Conservation (phyloP, 345 rosid genomes). For the Camelina hispida region DNA sequence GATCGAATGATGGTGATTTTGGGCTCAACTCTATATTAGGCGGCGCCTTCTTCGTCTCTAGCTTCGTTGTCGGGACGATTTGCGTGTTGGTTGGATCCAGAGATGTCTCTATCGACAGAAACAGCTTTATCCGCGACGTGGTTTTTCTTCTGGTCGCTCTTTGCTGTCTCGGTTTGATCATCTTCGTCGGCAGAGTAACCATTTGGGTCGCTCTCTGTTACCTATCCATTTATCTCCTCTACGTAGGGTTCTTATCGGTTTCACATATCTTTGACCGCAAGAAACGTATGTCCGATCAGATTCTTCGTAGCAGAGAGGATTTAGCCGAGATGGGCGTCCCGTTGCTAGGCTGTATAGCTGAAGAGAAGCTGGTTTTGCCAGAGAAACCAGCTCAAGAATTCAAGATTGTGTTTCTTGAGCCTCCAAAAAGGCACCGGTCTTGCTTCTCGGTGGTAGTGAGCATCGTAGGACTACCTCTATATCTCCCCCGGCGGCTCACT, state of each 20-base stretch:
- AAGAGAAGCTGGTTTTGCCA: constrained; percentile 39
- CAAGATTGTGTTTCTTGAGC: constrained; percentile 27
- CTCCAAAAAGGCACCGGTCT: constrained; percentile 16
- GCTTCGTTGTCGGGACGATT: constrained; percentile 80
- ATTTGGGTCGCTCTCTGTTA: constrained; percentile 72
- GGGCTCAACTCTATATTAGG: constrained; percentile 79
- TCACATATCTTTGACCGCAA: constrained; percentile 44
- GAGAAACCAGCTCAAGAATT: constrained; percentile 43
- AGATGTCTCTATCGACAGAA: constrained; percentile 50
- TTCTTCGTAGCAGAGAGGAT: constrained; percentile 40
- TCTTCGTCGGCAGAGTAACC: constrained; percentile 57
- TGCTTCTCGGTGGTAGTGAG: constrained; percentile 41
- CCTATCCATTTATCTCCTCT: constrained; percentile 56
- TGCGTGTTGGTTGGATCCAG: constrained; percentile 52
- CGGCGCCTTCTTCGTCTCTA: constrained; percentile 75
- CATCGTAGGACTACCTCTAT: constrained; percentile 69
- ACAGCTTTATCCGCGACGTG: constrained; percentile 73
- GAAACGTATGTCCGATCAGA: constrained; percentile 37
- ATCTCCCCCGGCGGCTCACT: constrained; percentile 79
- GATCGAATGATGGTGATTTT: constrained; percentile 56
- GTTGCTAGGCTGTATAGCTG: constrained; percentile 37
- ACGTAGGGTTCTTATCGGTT: constrained; percentile 64
- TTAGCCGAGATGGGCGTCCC: constrained; percentile 45
- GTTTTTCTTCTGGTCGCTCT: constrained; percentile 68
- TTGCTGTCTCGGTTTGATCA: constrained; percentile 53